These are phyloP conservation scores for Stephania cephalantha DNA, from an alignment of 164 flowering plant genomes.

Conservation along the genomic window DNA sequence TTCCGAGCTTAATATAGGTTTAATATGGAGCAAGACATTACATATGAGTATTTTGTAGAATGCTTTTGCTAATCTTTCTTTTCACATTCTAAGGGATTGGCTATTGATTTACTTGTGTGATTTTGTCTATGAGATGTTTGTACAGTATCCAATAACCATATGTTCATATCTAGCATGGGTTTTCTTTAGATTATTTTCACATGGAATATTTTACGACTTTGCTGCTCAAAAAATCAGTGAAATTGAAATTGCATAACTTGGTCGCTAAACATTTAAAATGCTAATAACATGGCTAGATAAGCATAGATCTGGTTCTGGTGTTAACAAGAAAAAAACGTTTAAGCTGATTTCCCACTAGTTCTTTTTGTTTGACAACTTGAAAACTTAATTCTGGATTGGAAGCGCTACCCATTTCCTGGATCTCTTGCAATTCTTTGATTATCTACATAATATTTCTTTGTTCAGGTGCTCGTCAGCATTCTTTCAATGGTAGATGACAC, in stretches of 20 bases:
- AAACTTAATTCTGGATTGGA: not conserved
- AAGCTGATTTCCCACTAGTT: not conserved
- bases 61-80: not conserved
- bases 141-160: not conserved
- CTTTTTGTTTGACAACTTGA: not conserved
- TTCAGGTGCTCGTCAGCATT: conserved; percentile 70
- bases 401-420: not conserved
- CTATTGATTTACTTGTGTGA: not conserved
- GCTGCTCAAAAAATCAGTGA: not conserved
- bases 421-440: not conserved
- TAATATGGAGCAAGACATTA: not conserved
- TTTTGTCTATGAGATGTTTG: not conserved
- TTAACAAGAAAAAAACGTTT: too few relatives aligned
- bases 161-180: not conserved
- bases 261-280: not conserved
- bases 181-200: too few relatives aligned
- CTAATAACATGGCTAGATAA: not conserved
- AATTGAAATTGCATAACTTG: not conserved
- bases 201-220: not conserved
- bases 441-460: not conserved
- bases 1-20: not conserved
- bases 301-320: not conserved
- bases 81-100: not conserved
- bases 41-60: not conserved
- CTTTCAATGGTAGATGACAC: conserved; percentile 86